Evolutionary conservation across 371 early-diverging fungal genomes (phyloP).

Genomic region (Mucor velutinosus): DNA sequence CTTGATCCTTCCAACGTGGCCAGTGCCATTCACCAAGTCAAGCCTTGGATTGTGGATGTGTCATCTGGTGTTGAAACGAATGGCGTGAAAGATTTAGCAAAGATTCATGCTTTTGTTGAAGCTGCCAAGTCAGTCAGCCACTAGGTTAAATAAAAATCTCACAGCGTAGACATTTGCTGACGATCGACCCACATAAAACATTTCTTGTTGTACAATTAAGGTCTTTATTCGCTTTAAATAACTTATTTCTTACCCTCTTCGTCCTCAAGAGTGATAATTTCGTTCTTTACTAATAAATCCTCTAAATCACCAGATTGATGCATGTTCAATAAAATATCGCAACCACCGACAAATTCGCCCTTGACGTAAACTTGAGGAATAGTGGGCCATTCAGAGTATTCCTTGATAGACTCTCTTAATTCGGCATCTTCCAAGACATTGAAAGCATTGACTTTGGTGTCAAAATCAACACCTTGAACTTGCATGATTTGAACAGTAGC

Average conservation of each 20-base stretch:
- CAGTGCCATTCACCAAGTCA: slow-evolving; percentile 66
- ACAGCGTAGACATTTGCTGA: background rate
- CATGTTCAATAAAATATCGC: slow-evolving; percentile 94
- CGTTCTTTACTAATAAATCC: slow-evolving; percentile 79
- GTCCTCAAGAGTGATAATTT: slow-evolving; percentile 58
- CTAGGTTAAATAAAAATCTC: slow-evolving; percentile 3
- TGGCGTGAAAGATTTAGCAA: slow-evolving; percentile 67
- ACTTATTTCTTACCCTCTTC: slow-evolving; percentile 25
- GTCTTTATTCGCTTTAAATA: background rate
- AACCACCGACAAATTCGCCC: slow-evolving; percentile 97
- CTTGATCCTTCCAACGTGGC: slow-evolving; percentile 82
- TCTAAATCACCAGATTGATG: slow-evolving; percentile 90
- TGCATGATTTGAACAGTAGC: slow-evolving; percentile 90
- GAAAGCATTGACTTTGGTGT: slow-evolving; percentile 68
- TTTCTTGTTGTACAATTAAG: background rate
- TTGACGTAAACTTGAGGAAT: slow-evolving; percentile 98
- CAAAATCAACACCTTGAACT: slow-evolving; percentile 79
- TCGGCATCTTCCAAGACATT: slow-evolving; percentile 92
- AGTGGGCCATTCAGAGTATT: slow-evolving; percentile 97
- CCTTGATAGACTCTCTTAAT: slow-evolving; percentile 91
- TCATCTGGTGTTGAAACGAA: slow-evolving; percentile 89
- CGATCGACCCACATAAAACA: background rate
- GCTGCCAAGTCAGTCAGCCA: slow-evolving; percentile 45
- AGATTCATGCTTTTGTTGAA: slow-evolving; percentile 68
- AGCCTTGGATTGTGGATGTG: slow-evolving; percentile 92